Percentiles rank a stretch among this genome's conserved stretches.
These are phyloP conservation scores for Debaryomyces sp. DNA, from an alignment of 1,139 yeast species.

Conservation along the genomic window DNA sequence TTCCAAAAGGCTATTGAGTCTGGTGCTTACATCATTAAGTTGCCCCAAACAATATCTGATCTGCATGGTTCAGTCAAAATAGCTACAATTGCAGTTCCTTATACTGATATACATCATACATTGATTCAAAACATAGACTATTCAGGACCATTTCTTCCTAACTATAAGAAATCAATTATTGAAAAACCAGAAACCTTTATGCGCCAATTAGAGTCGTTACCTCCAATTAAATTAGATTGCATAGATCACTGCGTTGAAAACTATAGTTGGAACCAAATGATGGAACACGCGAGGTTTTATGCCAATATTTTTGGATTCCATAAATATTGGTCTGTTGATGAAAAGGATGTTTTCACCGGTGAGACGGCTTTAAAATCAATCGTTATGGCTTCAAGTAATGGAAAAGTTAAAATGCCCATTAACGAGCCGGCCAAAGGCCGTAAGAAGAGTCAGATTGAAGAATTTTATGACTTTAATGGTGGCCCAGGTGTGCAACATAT, in stretches of 20 bases:
- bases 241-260: slow-evolving; percentile 85
- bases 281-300: slow-evolving; percentile 57
- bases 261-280: slow-evolving; percentile 71
- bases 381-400: slow-evolving; percentile 75
- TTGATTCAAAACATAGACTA: slow-evolving; percentile 53
- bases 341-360: slow-evolving; percentile 67
- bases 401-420: slow-evolving; percentile 73
- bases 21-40: slow-evolving; percentile 55
- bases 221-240: slow-evolving; percentile 36
- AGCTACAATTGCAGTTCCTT: slow-evolving; percentile 62
- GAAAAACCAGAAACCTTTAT: slow-evolving; percentile 8
- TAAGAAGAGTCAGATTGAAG: slow-evolving; percentile 77
- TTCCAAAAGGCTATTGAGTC: slow-evolving; percentile 48
- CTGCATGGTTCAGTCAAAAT: slow-evolving; percentile 49
- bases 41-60: slow-evolving; percentile 48
- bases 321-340: slow-evolving; percentile 84
- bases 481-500: slow-evolving; percentile 88
- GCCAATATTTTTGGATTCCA: slow-evolving; percentile 70
- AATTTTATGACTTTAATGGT: slow-evolving; percentile 69
- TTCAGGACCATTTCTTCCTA: slow-evolving; percentile 60
- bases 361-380: slow-evolving; percentile 70
- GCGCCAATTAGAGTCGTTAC: slow-evolving; percentile 19
- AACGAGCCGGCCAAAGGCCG: slow-evolving; percentile 78
- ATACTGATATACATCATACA: slow-evolving; percentile 69
- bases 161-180: slow-evolving; percentile 31